Evolutionary conservation across 768 basidiomycete species (phyloP).

Genomic region (Psilocybe azurescens): DNA sequence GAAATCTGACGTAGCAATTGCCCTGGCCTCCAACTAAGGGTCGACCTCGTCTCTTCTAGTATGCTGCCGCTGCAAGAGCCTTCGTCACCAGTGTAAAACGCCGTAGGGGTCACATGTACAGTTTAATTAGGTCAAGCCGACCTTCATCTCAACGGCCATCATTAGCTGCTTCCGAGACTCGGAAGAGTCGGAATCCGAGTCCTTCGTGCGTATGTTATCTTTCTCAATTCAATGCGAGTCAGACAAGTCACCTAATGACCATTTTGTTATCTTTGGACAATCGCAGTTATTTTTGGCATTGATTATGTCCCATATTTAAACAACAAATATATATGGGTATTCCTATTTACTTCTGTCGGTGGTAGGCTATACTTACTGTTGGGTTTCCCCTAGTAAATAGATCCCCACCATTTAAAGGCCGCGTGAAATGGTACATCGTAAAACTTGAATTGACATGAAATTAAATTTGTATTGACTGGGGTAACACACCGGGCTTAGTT

Average conservation of each 20-base stretch:
- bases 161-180: no score
- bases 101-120: no score
- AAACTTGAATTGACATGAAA: not conserved
- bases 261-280: not conserved
- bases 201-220: no score
- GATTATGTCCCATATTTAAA: not conserved
- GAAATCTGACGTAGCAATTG: no score
- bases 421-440: not conserved
- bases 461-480: not conserved
- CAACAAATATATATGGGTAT: not conserved
- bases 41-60: no score
- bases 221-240: not conserved
- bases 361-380: not conserved
- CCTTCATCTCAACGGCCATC: no score
- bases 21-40: no score
- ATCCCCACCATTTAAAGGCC: not conserved
- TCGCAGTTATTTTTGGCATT: not conserved
- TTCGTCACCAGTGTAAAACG: no score
- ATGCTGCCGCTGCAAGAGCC: no score
- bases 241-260: not conserved
- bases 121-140: no score
- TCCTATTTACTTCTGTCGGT: not conserved
- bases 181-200: no score
- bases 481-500: not conserved
- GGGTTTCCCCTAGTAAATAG: not conserved